A percentile compares a stretch with the other conserved stretches of the same genome.
Evolutionary conservation across 495 filamentous ascomycete species (phyloP).

Genomic region (Aspergillus diversus): DNA sequence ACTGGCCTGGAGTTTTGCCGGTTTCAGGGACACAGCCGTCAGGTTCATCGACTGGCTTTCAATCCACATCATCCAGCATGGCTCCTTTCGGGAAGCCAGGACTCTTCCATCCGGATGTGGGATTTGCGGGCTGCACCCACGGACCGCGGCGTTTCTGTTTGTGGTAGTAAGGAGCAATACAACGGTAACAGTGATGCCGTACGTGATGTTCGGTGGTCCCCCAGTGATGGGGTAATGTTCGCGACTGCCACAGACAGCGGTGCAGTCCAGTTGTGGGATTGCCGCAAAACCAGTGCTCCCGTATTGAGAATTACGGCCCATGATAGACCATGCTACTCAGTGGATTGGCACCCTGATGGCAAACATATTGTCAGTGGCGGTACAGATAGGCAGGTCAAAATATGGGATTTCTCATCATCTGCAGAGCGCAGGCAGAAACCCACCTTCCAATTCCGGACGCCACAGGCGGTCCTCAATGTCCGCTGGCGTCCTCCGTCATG

Average conservation of each 20-base stretch:
- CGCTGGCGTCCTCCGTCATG: slow-evolving; percentile 86
- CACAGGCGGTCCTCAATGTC: slow-evolving; percentile 71
- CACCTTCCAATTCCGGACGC: slow-evolving; percentile 59
- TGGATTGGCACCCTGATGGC: slow-evolving; percentile 97
- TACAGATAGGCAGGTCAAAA: slow-evolving; percentile 78
- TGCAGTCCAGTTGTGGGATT: slow-evolving; percentile 73
- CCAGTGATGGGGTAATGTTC: slow-evolving; percentile 81
- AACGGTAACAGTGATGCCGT: slow-evolving; percentile 75
- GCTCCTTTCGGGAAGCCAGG: slow-evolving; percentile 89
- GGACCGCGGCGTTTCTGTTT: slow-evolving; percentile 53
- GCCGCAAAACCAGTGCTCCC: slow-evolving; percentile 59
- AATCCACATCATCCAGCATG: slow-evolving; percentile 78
- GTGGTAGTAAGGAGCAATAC: slow-evolving; percentile 59
- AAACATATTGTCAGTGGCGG: slow-evolving; percentile 86
- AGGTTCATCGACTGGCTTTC: slow-evolving; percentile 89
- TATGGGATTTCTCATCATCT: slow-evolving; percentile 88
- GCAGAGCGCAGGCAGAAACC: slow-evolving; percentile 81
- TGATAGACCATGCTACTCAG: slow-evolving; percentile 72
- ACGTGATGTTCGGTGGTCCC: slow-evolving; percentile 87
- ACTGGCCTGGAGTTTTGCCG: slow-evolving; percentile 74
- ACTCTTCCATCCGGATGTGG: slow-evolving; percentile 85
- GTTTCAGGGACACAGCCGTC: slow-evolving; percentile 83
- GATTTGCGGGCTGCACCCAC: slow-evolving; percentile 62
- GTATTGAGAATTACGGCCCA: slow-evolving; percentile 82
- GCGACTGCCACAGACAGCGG: slow-evolving; percentile 90